These are phyloP conservation scores for Hymenoscyphus fructigenus DNA, from an alignment of 2,329 filamentous ascomycete genomes.

Conservation along the genomic window DNA sequence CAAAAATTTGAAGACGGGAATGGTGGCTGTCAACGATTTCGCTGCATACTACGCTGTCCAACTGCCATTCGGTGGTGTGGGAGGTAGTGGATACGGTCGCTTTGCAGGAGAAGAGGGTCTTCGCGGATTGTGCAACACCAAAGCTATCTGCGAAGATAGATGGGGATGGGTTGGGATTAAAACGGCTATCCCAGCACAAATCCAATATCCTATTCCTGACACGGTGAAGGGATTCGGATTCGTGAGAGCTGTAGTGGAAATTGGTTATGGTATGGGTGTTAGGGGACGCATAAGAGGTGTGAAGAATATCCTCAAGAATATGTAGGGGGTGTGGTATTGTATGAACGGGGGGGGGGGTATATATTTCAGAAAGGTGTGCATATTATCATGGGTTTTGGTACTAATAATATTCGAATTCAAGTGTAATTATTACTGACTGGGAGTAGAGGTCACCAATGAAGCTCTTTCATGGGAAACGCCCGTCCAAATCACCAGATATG, in stretches of 20 bases:
- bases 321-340: slow-evolving; percentile 16
- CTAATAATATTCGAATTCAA: slow-evolving; percentile 9
- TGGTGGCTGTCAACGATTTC: slow-evolving; percentile 96
- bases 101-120: slow-evolving; percentile 92
- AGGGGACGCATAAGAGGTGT: slow-evolving; percentile 32
- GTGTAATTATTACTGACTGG: not conserved
- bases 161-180: slow-evolving; percentile 59
- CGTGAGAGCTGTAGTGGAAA: slow-evolving; percentile 57
- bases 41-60: slow-evolving; percentile 91
- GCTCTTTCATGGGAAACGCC: not conserved
- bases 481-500: not conserved
- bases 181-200: slow-evolving; percentile 76
- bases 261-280: slow-evolving; percentile 54
- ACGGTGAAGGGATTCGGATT: slow-evolving; percentile 65
- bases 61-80: slow-evolving; percentile 80
- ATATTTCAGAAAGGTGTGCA: not conserved
- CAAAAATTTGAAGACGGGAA: slow-evolving; percentile 71
- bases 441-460: not conserved
- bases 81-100: slow-evolving; percentile 85
- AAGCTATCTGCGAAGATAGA: slow-evolving; percentile 80
- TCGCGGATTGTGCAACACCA: slow-evolving; percentile 79
- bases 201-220: slow-evolving; percentile 77
- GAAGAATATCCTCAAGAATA: slow-evolving; percentile 35
- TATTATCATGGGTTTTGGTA: not conserved
- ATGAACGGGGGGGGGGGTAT: not conserved